A percentile compares a stretch with the other conserved stretches of the same genome.
phyloP scores from a whole-genome alignment of 805 yeast genomes.

The Kodamaea kaohsiungensis region DNA sequence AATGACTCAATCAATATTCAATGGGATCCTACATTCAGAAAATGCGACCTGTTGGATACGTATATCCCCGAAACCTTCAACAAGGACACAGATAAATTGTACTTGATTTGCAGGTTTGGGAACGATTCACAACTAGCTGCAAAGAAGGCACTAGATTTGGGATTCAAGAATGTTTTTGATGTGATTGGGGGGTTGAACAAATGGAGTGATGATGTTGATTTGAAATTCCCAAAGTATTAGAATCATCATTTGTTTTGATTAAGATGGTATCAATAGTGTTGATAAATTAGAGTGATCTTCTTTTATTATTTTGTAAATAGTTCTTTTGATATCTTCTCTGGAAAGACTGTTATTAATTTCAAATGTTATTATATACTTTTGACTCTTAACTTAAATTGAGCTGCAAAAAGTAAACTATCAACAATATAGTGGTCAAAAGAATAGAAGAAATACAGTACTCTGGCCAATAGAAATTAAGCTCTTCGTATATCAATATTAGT shows the following conservation, averaged over 20 bases:
- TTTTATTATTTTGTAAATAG: neutral
- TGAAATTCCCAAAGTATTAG: conserved; percentile 62
- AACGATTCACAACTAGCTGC: conserved; percentile 88
- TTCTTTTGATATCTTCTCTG: neutral
- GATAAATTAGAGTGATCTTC: neutral
- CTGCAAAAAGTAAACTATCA: neutral
- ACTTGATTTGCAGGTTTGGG: conserved; percentile 82
- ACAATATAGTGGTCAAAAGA: neutral
- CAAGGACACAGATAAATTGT: conserved; percentile 30
- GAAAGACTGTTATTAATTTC: too few relatives aligned
- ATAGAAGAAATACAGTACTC: too few relatives aligned
- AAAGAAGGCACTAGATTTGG: conserved; percentile 47
- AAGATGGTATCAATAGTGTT: neutral
- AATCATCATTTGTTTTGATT: neutral
- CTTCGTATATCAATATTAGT: too few relatives aligned
- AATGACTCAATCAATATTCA: conserved; percentile 66
- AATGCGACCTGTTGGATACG: conserved; percentile 21
- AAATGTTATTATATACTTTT: too few relatives aligned
- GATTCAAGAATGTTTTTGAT: conserved; percentile 56
- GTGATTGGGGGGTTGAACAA: conserved; percentile 73
- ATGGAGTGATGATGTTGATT: conserved; percentile 67
- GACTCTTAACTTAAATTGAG: neutral
- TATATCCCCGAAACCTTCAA: conserved; percentile 22
- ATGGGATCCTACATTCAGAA: conserved; percentile 46
- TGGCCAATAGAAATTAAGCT: too few relatives aligned